Evolutionary conservation across 495 filamentous ascomycete species (phyloP), one percentile per base, ranked within the genome.

Genomic region (Trichoderma erinaceum): DNA sequence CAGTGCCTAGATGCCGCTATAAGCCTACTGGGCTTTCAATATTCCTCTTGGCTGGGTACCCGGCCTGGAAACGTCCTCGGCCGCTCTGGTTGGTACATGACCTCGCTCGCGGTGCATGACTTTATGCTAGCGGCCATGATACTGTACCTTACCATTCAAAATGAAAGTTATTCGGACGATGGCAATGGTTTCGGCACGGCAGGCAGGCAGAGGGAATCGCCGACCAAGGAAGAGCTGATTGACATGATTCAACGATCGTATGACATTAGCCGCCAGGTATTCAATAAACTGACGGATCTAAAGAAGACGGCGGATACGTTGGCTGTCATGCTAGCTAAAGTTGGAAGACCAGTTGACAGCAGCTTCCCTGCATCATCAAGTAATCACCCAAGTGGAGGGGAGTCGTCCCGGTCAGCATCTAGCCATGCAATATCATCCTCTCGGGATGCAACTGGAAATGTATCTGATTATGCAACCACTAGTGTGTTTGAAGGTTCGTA

Each of bases 1-100:
- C 82, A 82, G 2, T 91, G 88, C 71, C 80, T 94, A 15, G 85
- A 87, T 41, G 88, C 90, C 13, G 88, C 88, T 2, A 81, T 88
- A 74, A 80, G 84, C 63, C 80, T 92, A 61, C 81, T 96, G 0
- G 68, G 71, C 0, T 78, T 78, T 66, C 82, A 84, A 69, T 70
- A 72, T 11, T 70, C 67, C 35, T 76, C 80, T 61, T 73, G 77
- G 56, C 72, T 79, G 38, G 78, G 76, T 7, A 75, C 72, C 3
- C 72, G 74, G 27, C 80, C 80, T 1, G 80, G 78, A 10, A 78
- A 79, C 0, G 68, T 77, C 10, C 67, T 84, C 21, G 69, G 68
- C 50, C 71, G 74, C 29, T 75, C 76, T 38, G 73, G 75, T 1
- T 84, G 81, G 81, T 83, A 81, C 66, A 66, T 82, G 25, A 74